Conservation (phyloP, 495 filamentous ascomycete species). For the Penicilliopsis zonata region DNA sequence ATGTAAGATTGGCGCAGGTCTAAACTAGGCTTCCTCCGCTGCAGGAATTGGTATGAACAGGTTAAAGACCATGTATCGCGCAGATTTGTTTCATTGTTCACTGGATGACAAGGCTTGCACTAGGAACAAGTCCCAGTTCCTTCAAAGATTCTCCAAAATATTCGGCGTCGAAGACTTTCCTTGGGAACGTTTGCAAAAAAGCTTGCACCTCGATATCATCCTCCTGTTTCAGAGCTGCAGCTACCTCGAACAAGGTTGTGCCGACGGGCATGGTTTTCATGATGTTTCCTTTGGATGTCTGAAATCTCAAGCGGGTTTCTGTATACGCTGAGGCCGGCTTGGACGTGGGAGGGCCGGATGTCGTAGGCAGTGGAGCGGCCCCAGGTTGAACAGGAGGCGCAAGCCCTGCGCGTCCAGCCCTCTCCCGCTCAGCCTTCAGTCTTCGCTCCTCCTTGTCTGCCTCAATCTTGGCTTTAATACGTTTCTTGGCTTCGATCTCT, state of each 20-base stretch:
- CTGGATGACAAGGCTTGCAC: constrained; percentile 72
- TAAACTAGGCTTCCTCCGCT: no score
- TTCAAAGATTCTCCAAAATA: constrained; percentile 88
- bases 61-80: no score
- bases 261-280: constrained; percentile 75
- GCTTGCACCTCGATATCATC: constrained; percentile 51
- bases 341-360: constrained; percentile 31
- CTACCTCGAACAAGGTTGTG: constrained; percentile 91
- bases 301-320: constrained; percentile 72
- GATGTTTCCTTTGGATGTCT: constrained; percentile 59
- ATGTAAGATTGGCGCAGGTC: no score
- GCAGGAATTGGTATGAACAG: no score
- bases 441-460: constrained; percentile 80
- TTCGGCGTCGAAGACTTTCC: constrained; percentile 63
- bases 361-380: constrained; percentile 21
- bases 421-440: constrained; percentile 69
- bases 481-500: constrained; percentile 76
- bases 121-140: constrained; percentile 83
- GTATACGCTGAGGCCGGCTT: constrained; percentile 56
- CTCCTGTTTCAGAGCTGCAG: constrained; percentile 54
- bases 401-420: constrained; percentile 68
- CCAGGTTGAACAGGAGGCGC: constrained; percentile 36
- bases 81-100: no score
- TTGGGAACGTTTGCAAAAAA: constrained; percentile 79
- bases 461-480: constrained; percentile 82